Base-by-base conservation (phyloP, 2,329 filamentous ascomycete species). In the Microdochium paspali region DNA sequence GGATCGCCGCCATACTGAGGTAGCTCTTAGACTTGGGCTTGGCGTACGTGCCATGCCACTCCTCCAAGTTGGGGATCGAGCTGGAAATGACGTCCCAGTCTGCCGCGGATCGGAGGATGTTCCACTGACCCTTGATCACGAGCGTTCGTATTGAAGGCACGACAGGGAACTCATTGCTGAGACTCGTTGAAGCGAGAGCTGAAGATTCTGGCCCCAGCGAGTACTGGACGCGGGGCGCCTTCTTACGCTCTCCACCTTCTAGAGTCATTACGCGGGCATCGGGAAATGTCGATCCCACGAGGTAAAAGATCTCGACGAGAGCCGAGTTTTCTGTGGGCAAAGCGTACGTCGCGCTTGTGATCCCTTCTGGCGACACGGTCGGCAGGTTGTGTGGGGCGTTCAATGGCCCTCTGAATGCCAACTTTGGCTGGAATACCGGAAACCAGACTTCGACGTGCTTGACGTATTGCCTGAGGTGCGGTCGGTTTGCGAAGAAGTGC, bases 371-470 rank as follows among this genome's bases (percentile, higher is more conserved):
- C 2, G 73, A 75, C n/a, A 79, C 70, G 0, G 70, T 75, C 7
- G 75, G 76, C 10, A 77, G 62, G 2, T 69, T 63, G 45, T 72
- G 65, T 48, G 62, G 58, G 1, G 66, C 68, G 35, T 69, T 68
- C 15, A 70, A 68, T 20, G 69, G 54, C 3, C 68, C 64, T 35
- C 67, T 57, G 4, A 72, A 65, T 10, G 69, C 65, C 49, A 71
- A 69, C 48, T 73, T 75, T 20, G 77, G 78, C 53, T 82, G 76
- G 56, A 85, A 89, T 35, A 88, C 84, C 3, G 85, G 85, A 51
- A 89, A 85, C 84, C 85, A 89, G 39, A 88, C 73, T 63, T 89
- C 85, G 50, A 88, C 76, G 57, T 89, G 85, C 53, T 80, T 82
- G 50, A 89, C 79, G 54, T 87, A 80, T 9, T 65, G 55, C 20